These are phyloP conservation scores for Claviceps pazoutovae DNA, from an alignment of 2,329 filamentous ascomycete genomes.

Conservation along the genomic window DNA sequence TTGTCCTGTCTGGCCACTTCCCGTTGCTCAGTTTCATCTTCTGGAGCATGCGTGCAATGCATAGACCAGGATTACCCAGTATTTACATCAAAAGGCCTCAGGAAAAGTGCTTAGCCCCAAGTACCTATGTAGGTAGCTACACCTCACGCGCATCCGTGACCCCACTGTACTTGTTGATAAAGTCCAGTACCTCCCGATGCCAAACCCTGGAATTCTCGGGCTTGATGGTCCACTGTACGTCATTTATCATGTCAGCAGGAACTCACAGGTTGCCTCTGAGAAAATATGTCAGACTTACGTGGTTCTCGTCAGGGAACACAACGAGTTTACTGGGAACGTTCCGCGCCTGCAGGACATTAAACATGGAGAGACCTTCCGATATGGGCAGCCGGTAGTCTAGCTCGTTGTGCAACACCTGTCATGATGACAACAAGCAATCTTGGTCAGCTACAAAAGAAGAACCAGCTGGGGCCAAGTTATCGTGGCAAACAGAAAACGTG, in stretches of 20 bases:
- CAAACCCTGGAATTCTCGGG: conserved; percentile 83
- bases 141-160: conserved; percentile 15
- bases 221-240: conserved; percentile 62
- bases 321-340: conserved; percentile 65
- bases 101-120: no score
- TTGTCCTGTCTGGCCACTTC: no score
- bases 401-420: conserved; percentile 62
- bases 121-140: neutral
- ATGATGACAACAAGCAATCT: neutral
- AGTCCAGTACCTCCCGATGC: conserved; percentile 74
- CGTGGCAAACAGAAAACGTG: neutral
- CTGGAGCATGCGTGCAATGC: no score
- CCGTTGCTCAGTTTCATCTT: no score
- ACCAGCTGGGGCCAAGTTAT: neutral
- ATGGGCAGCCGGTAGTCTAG: conserved; percentile 81
- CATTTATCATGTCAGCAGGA: neutral
- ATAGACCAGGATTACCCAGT: neutral
- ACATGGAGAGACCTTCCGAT: conserved; percentile 69
- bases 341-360: conserved; percentile 69
- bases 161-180: conserved; percentile 52
- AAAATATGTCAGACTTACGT: conserved; percentile 20
- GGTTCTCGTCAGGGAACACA: conserved; percentile 65
- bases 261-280: neutral
- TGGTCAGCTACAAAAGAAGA: neutral
- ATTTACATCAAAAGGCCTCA: neutral